Evolutionary conservation across 495 filamentous ascomycete genomes (phyloP).

Genomic region (Darksidea phi): DNA sequence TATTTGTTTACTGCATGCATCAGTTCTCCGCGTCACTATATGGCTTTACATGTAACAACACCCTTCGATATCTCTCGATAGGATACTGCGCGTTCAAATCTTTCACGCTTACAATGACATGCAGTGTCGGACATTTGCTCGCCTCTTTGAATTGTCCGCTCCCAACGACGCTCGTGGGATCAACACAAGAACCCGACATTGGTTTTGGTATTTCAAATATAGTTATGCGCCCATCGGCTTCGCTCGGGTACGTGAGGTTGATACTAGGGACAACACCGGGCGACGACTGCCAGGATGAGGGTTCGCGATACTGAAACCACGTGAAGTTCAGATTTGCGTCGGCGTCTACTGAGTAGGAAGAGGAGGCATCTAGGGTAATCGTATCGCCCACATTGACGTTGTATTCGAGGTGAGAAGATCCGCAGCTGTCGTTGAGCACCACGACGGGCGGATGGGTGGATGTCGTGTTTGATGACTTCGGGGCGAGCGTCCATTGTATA

Average conservation of each 20-base stretch:
- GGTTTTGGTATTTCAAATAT: conserved; percentile 4
- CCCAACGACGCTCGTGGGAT: not conserved
- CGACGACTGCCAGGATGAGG: conserved; percentile 5
- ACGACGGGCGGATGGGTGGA: conserved; percentile 13
- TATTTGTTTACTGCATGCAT: no score
- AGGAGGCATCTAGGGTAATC: conserved; percentile 5
- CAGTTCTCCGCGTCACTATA: not conserved
- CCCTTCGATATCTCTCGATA: conserved; percentile 13
- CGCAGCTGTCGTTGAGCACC: conserved; percentile 3
- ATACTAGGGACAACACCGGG: not conserved
- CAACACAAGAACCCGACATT: not conserved
- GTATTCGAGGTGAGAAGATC: not conserved
- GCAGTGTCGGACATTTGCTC: not conserved
- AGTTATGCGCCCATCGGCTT: not conserved
- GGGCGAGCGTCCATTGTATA: conserved; percentile 20
- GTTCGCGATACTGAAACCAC: conserved; percentile 16
- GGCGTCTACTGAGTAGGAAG: conserved; percentile 8
- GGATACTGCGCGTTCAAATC: not conserved
- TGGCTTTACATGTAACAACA: conserved; percentile 2
- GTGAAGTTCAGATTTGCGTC: conserved; percentile 10
- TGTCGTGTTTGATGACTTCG: conserved; percentile 4
- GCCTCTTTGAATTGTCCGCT: conserved; percentile 3
- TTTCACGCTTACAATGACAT: conserved; percentile 9
- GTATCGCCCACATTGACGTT: conserved; percentile 7
- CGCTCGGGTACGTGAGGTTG: conserved; percentile 2